Evolutionary conservation across 306 rosid genomes (phyloP), one percentile per base, ranked within the genome.

Genomic region (Ceratonia siliqua): DNA sequence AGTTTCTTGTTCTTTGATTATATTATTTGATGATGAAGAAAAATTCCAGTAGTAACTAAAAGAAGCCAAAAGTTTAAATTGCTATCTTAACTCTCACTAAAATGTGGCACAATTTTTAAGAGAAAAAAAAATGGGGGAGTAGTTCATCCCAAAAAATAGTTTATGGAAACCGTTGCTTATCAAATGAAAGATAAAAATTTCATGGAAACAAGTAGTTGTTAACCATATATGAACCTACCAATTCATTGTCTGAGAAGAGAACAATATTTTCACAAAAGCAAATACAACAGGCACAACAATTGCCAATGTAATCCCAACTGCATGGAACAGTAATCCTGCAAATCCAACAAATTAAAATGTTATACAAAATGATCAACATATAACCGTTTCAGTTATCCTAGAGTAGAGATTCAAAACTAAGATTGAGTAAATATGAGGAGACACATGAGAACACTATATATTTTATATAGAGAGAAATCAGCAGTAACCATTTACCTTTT

Each of bases 181-280:
- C 13, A 69, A 76, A n/a, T 32, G 9, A 70, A 52, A 70, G 20
- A 35, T 35, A 70, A 53, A 0, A 13, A 35, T 27, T 30, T 68
- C 43, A 15, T 5, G 17, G 15, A 48, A 48, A 68, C 43, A 68
- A 13, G 18, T 21, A 68, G 30, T 21, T 68, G 79, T 52, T 50
- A 54, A 43, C 33, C 13, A 76, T 18, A 55, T 63, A 84, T 66
- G 49, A 63, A 75, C 91, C 62, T 86, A 95, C 98, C 99, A 95
- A 85, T 89, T 82, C 99, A 95, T 95, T 35, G 98, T 84, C 52
- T 75, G 82, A 67, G 85, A 83, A 53, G 91, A 68, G 74, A 95
- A 80, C 76, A 78, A 56, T 81, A 92, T 81, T 82, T 91, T 87
- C 64, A 92, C 55, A 9, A 89, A 41, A 71, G 98, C 85, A 92